Conservation (phyloP, 139 green algal species). For the Ulvella scutata region DNA sequence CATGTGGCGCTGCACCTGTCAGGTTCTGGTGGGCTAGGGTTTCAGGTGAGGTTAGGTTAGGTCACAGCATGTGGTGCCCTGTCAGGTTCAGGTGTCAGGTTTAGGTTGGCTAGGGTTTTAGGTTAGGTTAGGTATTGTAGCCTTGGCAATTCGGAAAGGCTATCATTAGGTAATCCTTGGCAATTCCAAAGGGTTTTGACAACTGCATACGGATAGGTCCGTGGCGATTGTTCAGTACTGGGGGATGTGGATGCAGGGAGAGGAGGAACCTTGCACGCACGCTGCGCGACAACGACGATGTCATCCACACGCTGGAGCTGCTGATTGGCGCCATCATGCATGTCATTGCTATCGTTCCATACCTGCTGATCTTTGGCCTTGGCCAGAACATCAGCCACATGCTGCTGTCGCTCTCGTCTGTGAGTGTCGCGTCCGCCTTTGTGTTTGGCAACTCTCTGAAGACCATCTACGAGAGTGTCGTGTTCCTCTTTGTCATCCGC, state of each 20-base stretch:
- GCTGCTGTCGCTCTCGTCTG: conserved; percentile 17
- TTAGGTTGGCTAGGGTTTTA: too few species aligned
- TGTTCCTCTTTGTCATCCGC: conserved; percentile 60
- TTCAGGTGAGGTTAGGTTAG: too few species aligned
- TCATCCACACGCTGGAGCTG: conserved; percentile 51
- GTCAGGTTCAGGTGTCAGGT: too few species aligned
- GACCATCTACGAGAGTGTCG: conserved; percentile 36
- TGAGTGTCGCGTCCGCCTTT: conserved; percentile 30
- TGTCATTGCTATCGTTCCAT: conserved; percentile 27
- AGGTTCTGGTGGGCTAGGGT: too few species aligned
- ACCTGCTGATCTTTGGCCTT: conserved; percentile 45
- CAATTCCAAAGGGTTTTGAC: conserved; percentile 8
- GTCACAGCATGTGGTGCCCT: too few species aligned
- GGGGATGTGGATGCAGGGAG: conserved; percentile 28
- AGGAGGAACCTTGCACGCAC: conserved; percentile 49
- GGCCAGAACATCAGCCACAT: background rate
- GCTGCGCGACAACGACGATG: conserved; percentile 50
- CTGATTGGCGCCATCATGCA: conserved; percentile 34
- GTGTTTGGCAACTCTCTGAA: conserved; percentile 41
- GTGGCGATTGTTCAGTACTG: conserved; percentile 7
- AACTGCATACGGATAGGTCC: too few species aligned
- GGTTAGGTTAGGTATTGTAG: too few species aligned
- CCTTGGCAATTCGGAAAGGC: background rate
- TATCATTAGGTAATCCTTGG: background rate
- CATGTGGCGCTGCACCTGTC: too few species aligned